Evolutionary conservation across 2,329 filamentous ascomycete genomes (phyloP).

Genomic region (Diaporthe batatas): DNA sequence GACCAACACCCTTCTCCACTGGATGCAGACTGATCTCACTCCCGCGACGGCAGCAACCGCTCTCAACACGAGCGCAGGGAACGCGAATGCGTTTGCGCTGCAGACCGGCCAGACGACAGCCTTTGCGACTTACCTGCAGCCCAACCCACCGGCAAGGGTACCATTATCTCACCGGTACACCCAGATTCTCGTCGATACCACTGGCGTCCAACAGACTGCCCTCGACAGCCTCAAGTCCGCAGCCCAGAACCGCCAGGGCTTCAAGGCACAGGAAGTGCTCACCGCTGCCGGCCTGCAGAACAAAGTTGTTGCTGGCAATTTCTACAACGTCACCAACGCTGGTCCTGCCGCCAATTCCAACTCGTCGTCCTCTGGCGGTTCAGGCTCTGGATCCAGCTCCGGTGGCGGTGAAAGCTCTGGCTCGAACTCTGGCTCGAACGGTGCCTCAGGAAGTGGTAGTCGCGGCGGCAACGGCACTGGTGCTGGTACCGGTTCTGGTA

Average conservation of each 20-base stretch:
- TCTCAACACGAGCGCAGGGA: slow-evolving; percentile 49
- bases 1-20: slow-evolving; percentile 58
- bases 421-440: neutral
- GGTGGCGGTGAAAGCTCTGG: neutral
- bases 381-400: neutral
- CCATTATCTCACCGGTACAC: slow-evolving; percentile 57
- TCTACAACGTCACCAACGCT: slow-evolving; percentile 55
- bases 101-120: slow-evolving; percentile 47
- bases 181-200: slow-evolving; percentile 57
- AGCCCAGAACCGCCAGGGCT: slow-evolving; percentile 50
- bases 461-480: neutral
- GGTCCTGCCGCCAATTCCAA: slow-evolving; percentile 46
- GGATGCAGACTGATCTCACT: slow-evolving; percentile 57
- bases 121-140: slow-evolving; percentile 52
- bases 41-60: slow-evolving; percentile 46
- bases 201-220: slow-evolving; percentile 45
- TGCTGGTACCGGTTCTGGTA: neutral
- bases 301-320: slow-evolving; percentile 54
- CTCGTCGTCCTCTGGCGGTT: slow-evolving; percentile 3
- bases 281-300: slow-evolving; percentile 49
- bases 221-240: slow-evolving; percentile 49
- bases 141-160: slow-evolving; percentile 54
- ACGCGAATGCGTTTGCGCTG: slow-evolving; percentile 50
- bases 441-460: neutral
- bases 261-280: slow-evolving; percentile 51